Conservation (phyloP, 2,329 filamentous ascomycete species). For the Neofusicoccum ribis region DNA sequence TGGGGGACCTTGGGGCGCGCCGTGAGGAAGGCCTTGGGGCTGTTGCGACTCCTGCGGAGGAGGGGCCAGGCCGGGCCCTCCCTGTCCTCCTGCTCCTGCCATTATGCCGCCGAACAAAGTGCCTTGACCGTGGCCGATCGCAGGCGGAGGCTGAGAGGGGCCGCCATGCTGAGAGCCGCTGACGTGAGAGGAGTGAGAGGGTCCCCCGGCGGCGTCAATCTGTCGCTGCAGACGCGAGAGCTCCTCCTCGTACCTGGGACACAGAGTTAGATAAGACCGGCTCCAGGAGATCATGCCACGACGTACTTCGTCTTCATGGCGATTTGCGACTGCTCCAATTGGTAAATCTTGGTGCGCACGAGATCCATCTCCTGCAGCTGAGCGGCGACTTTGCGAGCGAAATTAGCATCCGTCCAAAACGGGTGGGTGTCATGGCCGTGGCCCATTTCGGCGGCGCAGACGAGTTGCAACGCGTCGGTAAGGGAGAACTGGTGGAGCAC, state of each 20-base stretch:
- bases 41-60: constrained; percentile 64
- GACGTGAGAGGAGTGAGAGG: constrained; percentile 65
- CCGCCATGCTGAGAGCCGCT: constrained; percentile 73
- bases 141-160: constrained; percentile 78
- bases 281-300: constrained; percentile 8
- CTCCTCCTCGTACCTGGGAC: constrained; percentile 86
- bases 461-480: not conserved
- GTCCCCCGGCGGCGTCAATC: constrained; percentile 70
- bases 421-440: not conserved
- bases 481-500: not conserved
- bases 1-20: constrained; percentile 75
- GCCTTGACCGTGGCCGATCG: constrained; percentile 82
- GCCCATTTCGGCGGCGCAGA: not conserved
- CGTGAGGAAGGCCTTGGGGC: constrained; percentile 61
- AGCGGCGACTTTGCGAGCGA: constrained; percentile 66
- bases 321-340: constrained; percentile 86
- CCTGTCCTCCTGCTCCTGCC: constrained; percentile 79
- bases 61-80: constrained; percentile 76
- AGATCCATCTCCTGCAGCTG: constrained; percentile 96
- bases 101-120: constrained; percentile 96
- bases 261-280: not conserved
- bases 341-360: constrained; percentile 88
- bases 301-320: constrained; percentile 87
- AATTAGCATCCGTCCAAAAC: constrained; percentile 5
- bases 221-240: constrained; percentile 83